A percentile compares a stretch with the other conserved stretches of the same genome.
Conservation (phyloP, 352 stramenopile species). For the Phytophthora pinifolia region DNA sequence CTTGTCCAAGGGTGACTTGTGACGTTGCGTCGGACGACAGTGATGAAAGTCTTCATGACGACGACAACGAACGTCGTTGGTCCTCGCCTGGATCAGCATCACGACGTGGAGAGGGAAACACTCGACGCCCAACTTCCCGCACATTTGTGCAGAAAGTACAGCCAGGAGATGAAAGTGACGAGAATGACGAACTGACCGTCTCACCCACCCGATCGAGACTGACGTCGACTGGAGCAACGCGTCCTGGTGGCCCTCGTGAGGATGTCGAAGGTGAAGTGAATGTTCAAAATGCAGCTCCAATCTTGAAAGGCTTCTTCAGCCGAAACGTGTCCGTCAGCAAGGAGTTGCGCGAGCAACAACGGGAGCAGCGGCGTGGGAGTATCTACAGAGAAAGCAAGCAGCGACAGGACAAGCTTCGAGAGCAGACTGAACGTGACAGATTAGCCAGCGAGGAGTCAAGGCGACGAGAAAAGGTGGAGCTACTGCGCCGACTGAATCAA, state of each 20-base stretch:
- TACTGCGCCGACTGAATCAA: slow-evolving; percentile 40
- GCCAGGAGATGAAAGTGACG: slow-evolving; percentile 18
- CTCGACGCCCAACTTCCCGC: neutral
- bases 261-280: slow-evolving; percentile 6
- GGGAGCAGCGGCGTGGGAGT: slow-evolving; percentile 36
- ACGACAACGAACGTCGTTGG: slow-evolving; percentile 6
- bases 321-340: slow-evolving; percentile 39
- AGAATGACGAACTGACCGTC: slow-evolving; percentile 1
- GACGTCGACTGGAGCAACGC: neutral
- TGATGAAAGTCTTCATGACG: slow-evolving; percentile 2
- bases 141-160: slow-evolving; percentile 27
- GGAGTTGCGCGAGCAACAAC: slow-evolving; percentile 41
- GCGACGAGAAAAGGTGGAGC: slow-evolving; percentile 33
- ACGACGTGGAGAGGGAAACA: slow-evolving; percentile 1
- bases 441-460: slow-evolving; percentile 17
- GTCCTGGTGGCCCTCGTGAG: neutral
- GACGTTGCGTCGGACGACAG: slow-evolving; percentile 32
- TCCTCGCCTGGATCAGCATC: slow-evolving; percentile 1
- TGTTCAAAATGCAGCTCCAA: slow-evolving; percentile 32
- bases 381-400: slow-evolving; percentile 46
- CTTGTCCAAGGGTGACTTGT: slow-evolving; percentile 39
- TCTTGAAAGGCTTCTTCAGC: slow-evolving; percentile 68
- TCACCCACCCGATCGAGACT: neutral
- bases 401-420: slow-evolving; percentile 47
- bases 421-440: slow-evolving; percentile 29